These are phyloP conservation scores for Fusarium sp. DNA, from an alignment of 2,329 filamentous ascomycete genomes.

Conservation along the genomic window DNA sequence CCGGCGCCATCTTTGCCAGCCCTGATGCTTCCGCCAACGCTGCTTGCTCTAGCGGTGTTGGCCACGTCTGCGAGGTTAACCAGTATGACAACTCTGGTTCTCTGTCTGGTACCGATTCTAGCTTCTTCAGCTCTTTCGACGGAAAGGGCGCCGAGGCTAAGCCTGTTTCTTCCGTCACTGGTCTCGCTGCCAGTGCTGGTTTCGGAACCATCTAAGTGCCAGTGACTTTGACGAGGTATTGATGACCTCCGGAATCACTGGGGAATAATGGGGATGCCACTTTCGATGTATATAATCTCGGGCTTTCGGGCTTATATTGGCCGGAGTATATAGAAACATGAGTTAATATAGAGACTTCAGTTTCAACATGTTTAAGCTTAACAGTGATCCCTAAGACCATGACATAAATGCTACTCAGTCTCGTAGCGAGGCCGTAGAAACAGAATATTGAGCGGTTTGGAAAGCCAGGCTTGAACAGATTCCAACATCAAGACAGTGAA, in stretches of 20 bases:
- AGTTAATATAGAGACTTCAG: not conserved
- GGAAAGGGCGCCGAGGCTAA: conserved; percentile 61
- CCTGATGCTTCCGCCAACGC: conserved; percentile 49
- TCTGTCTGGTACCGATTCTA: conserved; percentile 55
- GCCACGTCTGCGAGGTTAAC: conserved; percentile 63
- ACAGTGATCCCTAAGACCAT: too few relatives aligned
- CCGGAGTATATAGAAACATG: conserved; percentile 1
- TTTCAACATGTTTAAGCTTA: not conserved
- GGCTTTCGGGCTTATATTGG: not conserved
- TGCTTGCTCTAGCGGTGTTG: conserved; percentile 57
- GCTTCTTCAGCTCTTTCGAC: conserved; percentile 60
- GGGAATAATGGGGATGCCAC: not conserved
- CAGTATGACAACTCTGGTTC: conserved; percentile 54
- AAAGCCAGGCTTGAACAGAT: not conserved
- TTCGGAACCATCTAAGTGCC: conserved; percentile 54
- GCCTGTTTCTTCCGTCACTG: conserved; percentile 48
- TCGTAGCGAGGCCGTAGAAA: accelerated
- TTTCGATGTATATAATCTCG: conserved; percentile 18
- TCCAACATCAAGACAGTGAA: not conserved
- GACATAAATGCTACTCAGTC: accelerated
- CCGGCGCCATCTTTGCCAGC: conserved; percentile 49
- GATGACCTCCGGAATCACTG: not conserved
- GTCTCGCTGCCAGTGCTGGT: conserved; percentile 55
- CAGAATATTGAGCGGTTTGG: not conserved
- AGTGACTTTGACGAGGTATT: not conserved